A percentile compares a stretch with the other conserved stretches of the same genome.
phyloP scores from a whole-genome alignment of 345 rosid genomes.

The Ceriops zippeliana region DNA sequence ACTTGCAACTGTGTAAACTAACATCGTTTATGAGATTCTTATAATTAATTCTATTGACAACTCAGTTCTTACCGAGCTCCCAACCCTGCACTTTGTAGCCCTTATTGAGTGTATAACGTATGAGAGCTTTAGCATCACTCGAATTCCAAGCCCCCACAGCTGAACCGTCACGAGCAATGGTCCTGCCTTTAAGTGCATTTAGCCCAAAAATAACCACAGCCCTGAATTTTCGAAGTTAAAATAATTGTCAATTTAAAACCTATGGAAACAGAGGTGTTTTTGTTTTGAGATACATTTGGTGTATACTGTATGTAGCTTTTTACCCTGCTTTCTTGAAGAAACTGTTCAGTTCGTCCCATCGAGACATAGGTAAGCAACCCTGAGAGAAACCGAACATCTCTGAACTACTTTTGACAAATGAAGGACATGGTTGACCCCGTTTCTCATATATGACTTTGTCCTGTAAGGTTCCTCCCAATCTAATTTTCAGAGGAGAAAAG shows the following conservation, averaged over 20 bases:
- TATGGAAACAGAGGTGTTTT: background rate
- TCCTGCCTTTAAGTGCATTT: slow-evolving; percentile 42
- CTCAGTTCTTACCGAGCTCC: slow-evolving; percentile 44
- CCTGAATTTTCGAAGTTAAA: slow-evolving; percentile 23
- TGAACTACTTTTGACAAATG: slow-evolving; percentile 36
- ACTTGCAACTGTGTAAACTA: background rate
- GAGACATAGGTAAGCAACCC: slow-evolving; percentile 58
- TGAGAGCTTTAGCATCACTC: slow-evolving; percentile 37
- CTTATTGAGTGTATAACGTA: slow-evolving; percentile 37
- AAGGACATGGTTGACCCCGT: slow-evolving; percentile 37
- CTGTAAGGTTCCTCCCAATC: slow-evolving; percentile 80
- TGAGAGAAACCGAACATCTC: slow-evolving; percentile 56
- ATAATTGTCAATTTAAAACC: background rate
- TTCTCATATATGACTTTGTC: slow-evolving; percentile 49
- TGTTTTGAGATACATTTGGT: no score
- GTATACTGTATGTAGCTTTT: background rate
- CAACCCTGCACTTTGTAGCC: slow-evolving; percentile 39
- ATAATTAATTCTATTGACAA: no score
- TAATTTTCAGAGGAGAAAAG: slow-evolving; percentile 63
- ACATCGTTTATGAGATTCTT: no score
- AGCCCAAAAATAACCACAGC: slow-evolving; percentile 42
- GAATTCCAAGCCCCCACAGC: slow-evolving; percentile 44
- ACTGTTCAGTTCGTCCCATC: slow-evolving; percentile 64
- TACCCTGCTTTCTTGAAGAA: slow-evolving; percentile 60
- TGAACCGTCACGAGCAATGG: slow-evolving; percentile 25